A percentile compares a stretch with the other conserved stretches of the same genome.
Conservation (phyloP, 345 rosid species). For the Geranium rotundifolium region DNA sequence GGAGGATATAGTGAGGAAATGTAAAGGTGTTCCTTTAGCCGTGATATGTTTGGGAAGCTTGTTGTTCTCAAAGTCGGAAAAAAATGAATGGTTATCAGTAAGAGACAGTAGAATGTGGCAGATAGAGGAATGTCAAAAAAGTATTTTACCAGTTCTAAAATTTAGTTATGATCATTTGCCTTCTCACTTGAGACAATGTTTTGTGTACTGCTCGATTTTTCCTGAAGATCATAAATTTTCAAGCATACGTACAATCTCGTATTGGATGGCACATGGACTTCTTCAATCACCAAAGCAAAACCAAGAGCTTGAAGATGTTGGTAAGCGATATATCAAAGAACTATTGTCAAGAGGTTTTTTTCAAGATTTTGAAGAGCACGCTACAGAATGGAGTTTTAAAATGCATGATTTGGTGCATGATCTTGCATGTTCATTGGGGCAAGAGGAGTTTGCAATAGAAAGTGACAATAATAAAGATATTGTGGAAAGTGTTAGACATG, state of each 20-base stretch:
- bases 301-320: background rate
- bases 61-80: conserved; percentile 2
- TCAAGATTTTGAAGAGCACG: background rate
- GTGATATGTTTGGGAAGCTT: conserved; percentile 1
- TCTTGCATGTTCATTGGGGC: too few species aligned
- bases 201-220: background rate
- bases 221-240: background rate
- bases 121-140: background rate
- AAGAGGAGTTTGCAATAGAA: background rate
- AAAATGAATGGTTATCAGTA: conserved; percentile 4
- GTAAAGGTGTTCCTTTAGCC: conserved; percentile 21
- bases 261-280: background rate
- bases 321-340: background rate
- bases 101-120: conserved; percentile 8
- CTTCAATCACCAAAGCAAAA: background rate
- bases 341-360: background rate
- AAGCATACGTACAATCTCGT: background rate
- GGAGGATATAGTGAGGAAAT: conserved; percentile 10
- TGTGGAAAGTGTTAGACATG: too few species aligned
- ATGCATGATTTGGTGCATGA: too few species aligned
- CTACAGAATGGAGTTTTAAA: too few species aligned
- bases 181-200: background rate
- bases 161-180: background rate
- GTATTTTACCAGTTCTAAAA: background rate
- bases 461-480: too few species aligned